phyloP scores from a whole-genome alignment of 2,329 filamentous ascomycete species.

The Endoconidiophora laricicola region DNA sequence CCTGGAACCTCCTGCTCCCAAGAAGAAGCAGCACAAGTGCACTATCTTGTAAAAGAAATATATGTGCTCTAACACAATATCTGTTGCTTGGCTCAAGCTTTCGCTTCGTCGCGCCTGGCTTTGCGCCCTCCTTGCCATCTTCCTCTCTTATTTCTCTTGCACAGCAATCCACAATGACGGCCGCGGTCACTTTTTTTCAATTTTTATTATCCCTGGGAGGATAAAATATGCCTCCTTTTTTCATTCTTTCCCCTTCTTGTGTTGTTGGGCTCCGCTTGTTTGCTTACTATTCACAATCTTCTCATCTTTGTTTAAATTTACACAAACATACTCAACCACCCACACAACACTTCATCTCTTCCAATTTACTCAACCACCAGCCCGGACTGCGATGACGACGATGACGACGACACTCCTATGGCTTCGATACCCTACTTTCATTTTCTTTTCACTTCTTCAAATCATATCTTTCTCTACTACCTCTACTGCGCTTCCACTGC shows the following conservation, averaged over 20 bases:
- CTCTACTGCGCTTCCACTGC: too few relatives aligned
- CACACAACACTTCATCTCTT: neutral
- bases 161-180: neutral
- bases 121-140: neutral
- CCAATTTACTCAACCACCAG: slow-evolving; percentile 9
- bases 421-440: slow-evolving; percentile 13
- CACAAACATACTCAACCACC: neutral
- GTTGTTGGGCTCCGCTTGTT: neutral
- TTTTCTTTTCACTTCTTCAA: neutral
- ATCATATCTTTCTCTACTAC: too few relatives aligned
- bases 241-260: slow-evolving; percentile 6
- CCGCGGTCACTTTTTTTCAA: neutral
- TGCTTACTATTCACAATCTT: neutral
- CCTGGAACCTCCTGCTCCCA: slow-evolving; percentile 69
- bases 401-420: slow-evolving; percentile 12
- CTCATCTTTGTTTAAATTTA: neutral
- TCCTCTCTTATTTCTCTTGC: neutral
- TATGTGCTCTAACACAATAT: neutral
- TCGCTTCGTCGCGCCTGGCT: slow-evolving; percentile 1
- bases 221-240: slow-evolving; percentile 2
- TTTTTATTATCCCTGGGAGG: slow-evolving; percentile 5
- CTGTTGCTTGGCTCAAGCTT: neutral
- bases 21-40: slow-evolving; percentile 60
- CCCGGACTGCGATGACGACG: slow-evolving; percentile 13
- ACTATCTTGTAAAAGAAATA: slow-evolving; percentile 40